A percentile compares a stretch with the other conserved stretches of the same genome.
These are phyloP conservation scores for Stephania japonica DNA, from an alignment of 164 flowering plant species.

Conservation along the genomic window DNA sequence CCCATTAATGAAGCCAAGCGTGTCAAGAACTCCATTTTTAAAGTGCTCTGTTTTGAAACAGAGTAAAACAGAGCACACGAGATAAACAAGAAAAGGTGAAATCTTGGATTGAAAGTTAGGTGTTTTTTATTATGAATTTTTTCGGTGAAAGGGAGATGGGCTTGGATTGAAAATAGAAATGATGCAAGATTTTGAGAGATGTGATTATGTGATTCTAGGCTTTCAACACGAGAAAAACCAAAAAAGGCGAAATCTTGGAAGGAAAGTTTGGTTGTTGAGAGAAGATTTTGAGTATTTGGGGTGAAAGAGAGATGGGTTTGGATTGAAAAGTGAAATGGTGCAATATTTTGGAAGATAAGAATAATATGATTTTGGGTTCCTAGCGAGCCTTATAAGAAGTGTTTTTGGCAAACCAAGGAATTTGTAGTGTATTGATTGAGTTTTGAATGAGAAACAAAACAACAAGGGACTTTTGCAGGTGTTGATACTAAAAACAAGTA, in stretches of 20 bases:
- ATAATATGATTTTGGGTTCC: background rate
- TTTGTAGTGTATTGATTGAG: background rate
- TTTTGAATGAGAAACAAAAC: background rate
- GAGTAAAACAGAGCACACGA: no score
- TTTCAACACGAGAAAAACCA: background rate
- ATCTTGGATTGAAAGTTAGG: no score
- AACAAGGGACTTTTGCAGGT: background rate
- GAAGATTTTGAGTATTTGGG: no score
- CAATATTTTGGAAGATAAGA: no score
- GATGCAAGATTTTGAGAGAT: background rate
- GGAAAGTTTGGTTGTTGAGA: no score
- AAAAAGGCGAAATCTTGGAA: no score
- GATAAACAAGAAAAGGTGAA: background rate
- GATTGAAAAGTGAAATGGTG: no score
- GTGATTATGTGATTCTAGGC: background rate
- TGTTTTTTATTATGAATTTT: background rate
- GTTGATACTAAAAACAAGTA: background rate
- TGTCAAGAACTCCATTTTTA: conserved; percentile 65
- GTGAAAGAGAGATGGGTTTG: no score
- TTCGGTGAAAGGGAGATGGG: background rate
- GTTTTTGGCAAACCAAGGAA: background rate
- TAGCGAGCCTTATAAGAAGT: background rate
- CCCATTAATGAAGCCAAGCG: conserved; percentile 69
- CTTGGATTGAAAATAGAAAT: background rate
- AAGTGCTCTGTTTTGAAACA: background rate